Evolutionary conservation across 331 rosid genomes (phyloP), one percentile per base, ranked within the genome.

Genomic region (Acacia pycnantha): DNA sequence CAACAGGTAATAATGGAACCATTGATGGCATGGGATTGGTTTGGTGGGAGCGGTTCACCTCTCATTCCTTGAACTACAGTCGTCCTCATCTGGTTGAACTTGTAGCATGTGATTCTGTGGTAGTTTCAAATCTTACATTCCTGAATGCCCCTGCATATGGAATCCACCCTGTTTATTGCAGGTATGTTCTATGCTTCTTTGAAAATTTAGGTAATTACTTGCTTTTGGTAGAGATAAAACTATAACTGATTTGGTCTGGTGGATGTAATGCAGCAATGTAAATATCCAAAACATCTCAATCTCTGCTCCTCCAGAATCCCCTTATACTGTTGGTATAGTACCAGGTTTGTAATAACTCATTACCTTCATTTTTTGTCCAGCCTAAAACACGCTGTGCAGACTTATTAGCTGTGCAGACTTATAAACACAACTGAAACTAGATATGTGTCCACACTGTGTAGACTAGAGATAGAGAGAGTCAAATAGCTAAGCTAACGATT

Each of bases 141-240:
- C 78, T 94, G 87, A 91, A 96, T 82, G 86, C 98, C 79, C 99
- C 99, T 44, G 95, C 97, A 18, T 96, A 91, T 81, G 83, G 85
- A 82, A 92, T 96, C 80, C 99, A 96, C 84, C 97, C 99, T 24
- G 97, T 96, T 80, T 96, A 96, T 84, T 96, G 98, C 95, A 94
- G 99, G 99, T 91, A 82, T 77, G 82, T 79, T 72, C 47, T 33
- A 41, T 74, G 64, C 79, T 78, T 77, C 47, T 82, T 77, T 73
- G 70, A 46, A 84, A 56, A 31, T 46, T 56, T 26, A 68, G 56
- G 62, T 53, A 69, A 71, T 37, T 48, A 22, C 56, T 72, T 65
- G 66, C 15, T 67, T 82, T 16, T 77, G 47, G 5, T 2, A n/a
- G 13, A 54, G 3, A 24, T 24, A 71, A n/a, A 26, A 31, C n/a